Percentiles rank a stretch among this genome's conserved stretches.
Evolutionary conservation across 305 asterid genomes (phyloP).

Genomic region (Rubia peregrina): DNA sequence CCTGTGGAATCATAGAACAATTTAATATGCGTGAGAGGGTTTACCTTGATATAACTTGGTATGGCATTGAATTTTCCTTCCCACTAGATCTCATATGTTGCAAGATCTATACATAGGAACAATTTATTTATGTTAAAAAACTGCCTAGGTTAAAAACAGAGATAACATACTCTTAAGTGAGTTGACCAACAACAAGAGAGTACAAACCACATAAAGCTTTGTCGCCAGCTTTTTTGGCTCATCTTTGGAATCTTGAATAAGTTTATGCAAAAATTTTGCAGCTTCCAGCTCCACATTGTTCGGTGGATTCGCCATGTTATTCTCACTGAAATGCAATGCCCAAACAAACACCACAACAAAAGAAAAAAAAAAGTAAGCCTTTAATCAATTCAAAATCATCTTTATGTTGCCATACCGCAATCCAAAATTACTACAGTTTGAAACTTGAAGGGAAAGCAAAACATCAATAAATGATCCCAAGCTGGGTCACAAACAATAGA

Average conservation of each 20-base stretch:
- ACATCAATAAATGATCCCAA: background rate
- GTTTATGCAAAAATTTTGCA: slow-evolving; percentile 92
- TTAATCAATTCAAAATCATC: background rate
- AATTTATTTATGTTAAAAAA: background rate
- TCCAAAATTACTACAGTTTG: background rate
- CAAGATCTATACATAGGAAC: slow-evolving; percentile 51
- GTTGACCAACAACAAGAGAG: slow-evolving; percentile 15
- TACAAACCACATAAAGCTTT: slow-evolving; percentile 82
- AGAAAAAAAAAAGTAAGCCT: background rate
- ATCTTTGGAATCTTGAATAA: slow-evolving; percentile 91
- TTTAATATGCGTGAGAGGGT: slow-evolving; percentile 8
- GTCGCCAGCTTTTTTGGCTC: slow-evolving; percentile 97
- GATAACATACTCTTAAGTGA: background rate
- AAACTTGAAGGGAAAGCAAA: background rate
- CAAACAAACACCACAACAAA: background rate
- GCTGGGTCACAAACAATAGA: background rate
- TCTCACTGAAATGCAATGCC: slow-evolving; percentile 15
- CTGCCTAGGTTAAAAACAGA: background rate
- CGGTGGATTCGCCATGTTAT: slow-evolving; percentile 62
- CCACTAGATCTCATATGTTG: slow-evolving; percentile 98
- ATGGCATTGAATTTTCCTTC: slow-evolving; percentile 95
- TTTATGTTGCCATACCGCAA: background rate
- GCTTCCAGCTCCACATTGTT: slow-evolving; percentile 97
- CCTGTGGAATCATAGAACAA: slow-evolving; percentile 17
- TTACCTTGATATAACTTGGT: slow-evolving; percentile 96